phyloP scores from a whole-genome alignment of 139 green algal genomes.

The Coccomyxa sp. region DNA sequence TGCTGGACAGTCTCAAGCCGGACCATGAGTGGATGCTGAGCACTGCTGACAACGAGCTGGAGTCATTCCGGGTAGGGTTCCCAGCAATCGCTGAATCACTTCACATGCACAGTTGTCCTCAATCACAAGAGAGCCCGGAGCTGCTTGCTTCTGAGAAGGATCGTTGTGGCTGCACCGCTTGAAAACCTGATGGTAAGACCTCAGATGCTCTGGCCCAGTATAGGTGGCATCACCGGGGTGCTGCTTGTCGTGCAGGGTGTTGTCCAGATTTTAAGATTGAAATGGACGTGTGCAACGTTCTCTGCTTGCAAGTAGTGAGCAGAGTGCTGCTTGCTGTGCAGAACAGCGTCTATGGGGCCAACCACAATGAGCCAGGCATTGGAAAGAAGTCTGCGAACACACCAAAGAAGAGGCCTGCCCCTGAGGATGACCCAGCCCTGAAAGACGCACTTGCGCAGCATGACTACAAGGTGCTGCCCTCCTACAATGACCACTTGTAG shows the following conservation, averaged over 20 bases:
- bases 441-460: not conserved
- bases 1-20: constrained; percentile 18
- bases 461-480: not conserved
- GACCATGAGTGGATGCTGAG: constrained; percentile 8
- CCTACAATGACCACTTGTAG: not conserved
- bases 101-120: not conserved
- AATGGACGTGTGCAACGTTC: not conserved
- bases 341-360: constrained; percentile 14
- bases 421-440: not conserved
- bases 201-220: not conserved
- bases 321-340: not conserved
- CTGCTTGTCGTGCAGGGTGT: not conserved
- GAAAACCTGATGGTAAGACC: not conserved
- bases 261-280: not conserved
- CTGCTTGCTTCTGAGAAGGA: not conserved
- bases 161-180: not conserved
- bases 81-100: not conserved
- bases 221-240: not conserved
- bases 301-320: too few relatives aligned
- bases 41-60: not conserved
- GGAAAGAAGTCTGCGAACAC: not conserved
- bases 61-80: constrained; percentile 9
- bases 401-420: constrained; percentile 3
- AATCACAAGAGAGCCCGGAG: not conserved
- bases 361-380: constrained; percentile 8